These are phyloP conservation scores for Senecio squalidus DNA, from an alignment of 140 eudicot genomes.

Conservation along the genomic window DNA sequence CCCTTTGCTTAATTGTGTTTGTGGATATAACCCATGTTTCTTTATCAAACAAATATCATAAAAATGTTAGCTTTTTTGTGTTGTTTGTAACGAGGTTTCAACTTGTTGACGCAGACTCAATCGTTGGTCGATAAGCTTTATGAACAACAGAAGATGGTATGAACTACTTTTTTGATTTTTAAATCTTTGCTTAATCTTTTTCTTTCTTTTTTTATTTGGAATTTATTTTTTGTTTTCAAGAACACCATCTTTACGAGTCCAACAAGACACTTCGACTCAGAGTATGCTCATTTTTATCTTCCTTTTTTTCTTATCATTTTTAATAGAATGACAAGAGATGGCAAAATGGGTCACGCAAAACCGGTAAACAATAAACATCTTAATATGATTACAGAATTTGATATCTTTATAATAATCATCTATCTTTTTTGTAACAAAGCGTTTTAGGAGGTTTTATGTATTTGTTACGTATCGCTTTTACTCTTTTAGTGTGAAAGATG, in stretches of 20 bases:
- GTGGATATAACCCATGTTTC: slow-evolving; percentile 9
- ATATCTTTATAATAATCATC: neutral
- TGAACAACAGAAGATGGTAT: slow-evolving; percentile 42
- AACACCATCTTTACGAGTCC: slow-evolving; percentile 41
- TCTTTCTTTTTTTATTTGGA: slow-evolving; percentile 4
- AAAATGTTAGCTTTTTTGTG: neutral
- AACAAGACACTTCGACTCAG: slow-evolving; percentile 40
- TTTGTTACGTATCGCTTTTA: no score
- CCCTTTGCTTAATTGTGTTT: neutral
- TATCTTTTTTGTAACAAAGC: neutral
- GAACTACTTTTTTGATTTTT: slow-evolving; percentile 1
- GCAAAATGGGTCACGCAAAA: neutral
- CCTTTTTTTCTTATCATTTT: slow-evolving; percentile 3
- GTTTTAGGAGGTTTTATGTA: neutral
- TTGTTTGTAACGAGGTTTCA: slow-evolving; percentile 8
- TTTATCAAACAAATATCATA: slow-evolving; percentile 6
- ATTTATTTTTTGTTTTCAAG: slow-evolving; percentile 20
- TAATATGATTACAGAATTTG: neutral
- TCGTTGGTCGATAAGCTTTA: slow-evolving; percentile 38
- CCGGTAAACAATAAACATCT: neutral
- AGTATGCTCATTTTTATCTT: slow-evolving; percentile 24
- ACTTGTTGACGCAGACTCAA: slow-evolving; percentile 33
- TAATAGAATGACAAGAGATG: neutral
- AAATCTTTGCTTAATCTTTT: neutral
- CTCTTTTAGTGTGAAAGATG: neutral